Evolutionary conservation across 108 stramenopile genomes (phyloP).

Genomic region (Pelagomonas calceolata): DNA sequence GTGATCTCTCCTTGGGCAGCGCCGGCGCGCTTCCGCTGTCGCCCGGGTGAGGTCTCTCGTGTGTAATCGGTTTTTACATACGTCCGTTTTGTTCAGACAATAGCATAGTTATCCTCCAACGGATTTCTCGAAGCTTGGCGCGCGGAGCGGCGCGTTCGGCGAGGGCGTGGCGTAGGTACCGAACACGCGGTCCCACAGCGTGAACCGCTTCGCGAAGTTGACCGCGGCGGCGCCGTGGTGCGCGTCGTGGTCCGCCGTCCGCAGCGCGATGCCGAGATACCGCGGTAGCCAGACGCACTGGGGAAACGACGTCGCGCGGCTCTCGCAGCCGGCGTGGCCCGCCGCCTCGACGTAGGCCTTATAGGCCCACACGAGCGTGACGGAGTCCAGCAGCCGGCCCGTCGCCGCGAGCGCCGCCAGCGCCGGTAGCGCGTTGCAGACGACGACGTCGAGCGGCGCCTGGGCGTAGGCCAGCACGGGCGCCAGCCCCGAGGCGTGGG

Average conservation of each 20-base stretch:
- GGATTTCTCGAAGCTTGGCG: too few species aligned
- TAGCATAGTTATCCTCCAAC: too few species aligned
- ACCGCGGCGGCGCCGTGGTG: conserved; percentile 4
- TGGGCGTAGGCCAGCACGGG: conserved; percentile 10
- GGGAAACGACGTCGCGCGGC: conserved; percentile 15
- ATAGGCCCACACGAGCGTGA: conserved; percentile 3
- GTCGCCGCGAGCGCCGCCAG: background rate
- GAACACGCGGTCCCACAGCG: conserved; percentile 10
- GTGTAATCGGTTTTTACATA: too few species aligned
- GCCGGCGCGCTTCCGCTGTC: too few species aligned
- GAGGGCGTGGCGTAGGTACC: background rate
- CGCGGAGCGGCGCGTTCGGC: too few species aligned
- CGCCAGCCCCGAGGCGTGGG: background rate
- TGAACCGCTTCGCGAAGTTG: conserved; percentile 14
- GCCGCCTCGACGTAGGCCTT: conserved; percentile 14
- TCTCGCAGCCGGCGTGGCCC: conserved; percentile 8
- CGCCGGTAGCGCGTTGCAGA: conserved; percentile 1
- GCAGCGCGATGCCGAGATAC: conserved; percentile 8
- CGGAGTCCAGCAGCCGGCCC: background rate
- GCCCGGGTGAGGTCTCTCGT: too few species aligned
- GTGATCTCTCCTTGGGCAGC: too few species aligned
- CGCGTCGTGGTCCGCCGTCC: conserved; percentile 9
- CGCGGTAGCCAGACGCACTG: conserved; percentile 9
- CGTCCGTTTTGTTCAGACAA: too few species aligned
- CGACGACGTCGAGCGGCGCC: conserved; percentile 1